Percentiles rank a stretch among this genome's conserved stretches.
phyloP scores from a whole-genome alignment of 1,284 basidiomycete genomes.

The Ustilago vetiveriae region DNA sequence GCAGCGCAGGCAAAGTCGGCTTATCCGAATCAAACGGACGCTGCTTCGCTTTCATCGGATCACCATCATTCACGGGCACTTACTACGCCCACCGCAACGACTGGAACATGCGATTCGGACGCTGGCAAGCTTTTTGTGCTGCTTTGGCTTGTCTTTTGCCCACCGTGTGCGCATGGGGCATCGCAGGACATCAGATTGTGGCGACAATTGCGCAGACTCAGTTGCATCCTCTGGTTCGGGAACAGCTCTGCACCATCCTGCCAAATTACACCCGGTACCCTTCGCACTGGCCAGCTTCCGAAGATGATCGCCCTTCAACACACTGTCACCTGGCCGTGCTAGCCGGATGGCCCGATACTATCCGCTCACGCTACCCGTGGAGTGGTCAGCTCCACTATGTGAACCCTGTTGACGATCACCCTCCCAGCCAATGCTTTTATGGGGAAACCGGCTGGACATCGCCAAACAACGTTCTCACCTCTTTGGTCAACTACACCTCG shows the following conservation, averaged over 20 bases:
- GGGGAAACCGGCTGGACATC: conserved; percentile 80
- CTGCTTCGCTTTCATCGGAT: conserved; percentile 6
- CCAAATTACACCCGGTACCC: conserved; percentile 67
- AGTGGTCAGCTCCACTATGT: conserved; percentile 77
- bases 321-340: conserved; percentile 71
- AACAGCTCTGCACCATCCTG: conserved; percentile 76
- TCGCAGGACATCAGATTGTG: conserved; percentile 83
- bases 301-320: conserved; percentile 12
- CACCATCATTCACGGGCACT: conserved; percentile 3
- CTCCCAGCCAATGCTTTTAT: conserved; percentile 78
- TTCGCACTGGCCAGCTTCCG: conserved; percentile 25
- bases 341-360: conserved; percentile 79
- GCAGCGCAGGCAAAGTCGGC: too few species aligned
- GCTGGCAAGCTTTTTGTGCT: background rate
- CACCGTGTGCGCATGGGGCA: conserved; percentile 59
- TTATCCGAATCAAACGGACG: too few species aligned
- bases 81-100: conserved; percentile 2
- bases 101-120: conserved; percentile 6
- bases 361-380: conserved; percentile 65
- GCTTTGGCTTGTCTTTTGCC: conserved; percentile 12
- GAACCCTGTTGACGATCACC: conserved; percentile 78
- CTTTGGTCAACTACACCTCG: conserved; percentile 60
- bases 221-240: conserved; percentile 78
- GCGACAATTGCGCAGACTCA: conserved; percentile 93
- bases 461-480: conserved; percentile 36